Evolutionary conservation across 2,329 filamentous ascomycete species (phyloP).

Genomic region (Alternaria triticina): DNA sequence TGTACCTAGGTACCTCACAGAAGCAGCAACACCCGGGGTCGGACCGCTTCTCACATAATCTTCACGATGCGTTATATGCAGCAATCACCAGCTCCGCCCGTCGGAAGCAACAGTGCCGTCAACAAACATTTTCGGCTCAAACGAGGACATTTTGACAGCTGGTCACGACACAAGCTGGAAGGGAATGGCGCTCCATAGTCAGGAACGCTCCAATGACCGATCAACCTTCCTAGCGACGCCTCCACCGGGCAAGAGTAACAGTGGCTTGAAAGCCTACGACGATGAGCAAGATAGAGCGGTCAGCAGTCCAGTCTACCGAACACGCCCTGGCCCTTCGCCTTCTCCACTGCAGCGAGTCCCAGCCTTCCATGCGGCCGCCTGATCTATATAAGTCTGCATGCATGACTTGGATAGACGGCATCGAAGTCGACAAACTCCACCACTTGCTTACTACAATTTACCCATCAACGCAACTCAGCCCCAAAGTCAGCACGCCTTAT

Average conservation of each 20-base stretch:
- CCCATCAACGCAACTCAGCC: not conserved
- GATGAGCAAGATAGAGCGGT: slow-evolving; percentile 14
- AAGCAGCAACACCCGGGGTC: not conserved
- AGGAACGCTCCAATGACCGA: slow-evolving; percentile 11
- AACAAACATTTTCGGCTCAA: not conserved
- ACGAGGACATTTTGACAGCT: not conserved
- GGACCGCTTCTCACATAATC: not conserved
- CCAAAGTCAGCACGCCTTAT: slow-evolving; percentile 1
- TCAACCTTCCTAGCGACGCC: slow-evolving; percentile 16
- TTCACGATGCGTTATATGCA: not conserved
- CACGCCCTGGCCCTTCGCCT: slow-evolving; percentile 1
- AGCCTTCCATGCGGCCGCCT: not conserved
- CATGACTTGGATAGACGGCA: not conserved
- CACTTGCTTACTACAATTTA: slow-evolving; percentile 1
- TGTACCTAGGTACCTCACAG: slow-evolving; percentile 23
- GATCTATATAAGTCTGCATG: slow-evolving; percentile 24
- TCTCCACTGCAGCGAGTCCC: not conserved
- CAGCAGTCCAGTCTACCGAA: slow-evolving; percentile 23
- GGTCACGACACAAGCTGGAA: not conserved
- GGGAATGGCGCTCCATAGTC: not conserved
- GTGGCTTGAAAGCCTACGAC: slow-evolving; percentile 35
- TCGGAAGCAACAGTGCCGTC: not conserved
- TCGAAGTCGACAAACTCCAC: not conserved
- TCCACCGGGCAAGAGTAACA: slow-evolving; percentile 30
- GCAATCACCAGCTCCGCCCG: not conserved